These are phyloP conservation scores for Hyaloperonospora brassicae DNA, from an alignment of 352 stramenopile genomes.

Conservation along the genomic window DNA sequence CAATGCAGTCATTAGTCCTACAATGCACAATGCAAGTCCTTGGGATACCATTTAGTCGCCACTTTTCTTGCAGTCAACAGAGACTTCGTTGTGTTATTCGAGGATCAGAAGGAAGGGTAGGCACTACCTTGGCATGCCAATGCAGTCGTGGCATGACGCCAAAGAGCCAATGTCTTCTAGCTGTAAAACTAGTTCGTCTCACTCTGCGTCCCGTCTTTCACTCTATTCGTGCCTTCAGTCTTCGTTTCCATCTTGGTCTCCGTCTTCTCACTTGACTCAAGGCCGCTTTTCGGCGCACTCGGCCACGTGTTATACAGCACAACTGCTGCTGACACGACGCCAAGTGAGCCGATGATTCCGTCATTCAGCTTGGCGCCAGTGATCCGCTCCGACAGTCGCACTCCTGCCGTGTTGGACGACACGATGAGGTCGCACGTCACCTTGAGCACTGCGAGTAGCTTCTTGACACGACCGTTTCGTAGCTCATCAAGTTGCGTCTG, in stretches of 20 bases:
- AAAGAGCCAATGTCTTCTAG: background rate
- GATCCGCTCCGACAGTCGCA: conserved; percentile 71
- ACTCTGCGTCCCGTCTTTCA: conserved; percentile 12
- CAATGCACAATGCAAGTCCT: too few species aligned
- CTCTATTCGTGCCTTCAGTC: conserved; percentile 12
- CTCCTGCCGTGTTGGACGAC: conserved; percentile 75
- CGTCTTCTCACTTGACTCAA: conserved; percentile 13
- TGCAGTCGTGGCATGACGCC: conserved; percentile 9
- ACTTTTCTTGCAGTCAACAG: too few species aligned
- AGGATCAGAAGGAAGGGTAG: conserved; percentile 2
- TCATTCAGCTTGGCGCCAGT: conserved; percentile 76
- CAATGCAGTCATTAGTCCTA: background rate
- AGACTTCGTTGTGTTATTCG: conserved; percentile 6
- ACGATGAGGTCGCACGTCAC: conserved; percentile 81
- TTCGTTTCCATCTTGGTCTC: conserved; percentile 12
- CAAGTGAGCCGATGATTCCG: conserved; percentile 70
- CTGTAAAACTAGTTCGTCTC: too few species aligned
- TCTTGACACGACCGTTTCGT: conserved; percentile 59
- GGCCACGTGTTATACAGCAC: conserved; percentile 84
- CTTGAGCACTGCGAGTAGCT: conserved; percentile 77
- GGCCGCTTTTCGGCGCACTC: conserved; percentile 29
- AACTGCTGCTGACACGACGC: conserved; percentile 70
- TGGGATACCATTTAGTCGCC: too few species aligned
- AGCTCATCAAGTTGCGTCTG: conserved; percentile 55
- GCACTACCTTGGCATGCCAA: conserved; percentile 3